A percentile compares a stretch with the other conserved stretches of the same genome.
These are phyloP conservation scores for Acanthamoeba triangularis DNA, from an alignment of 208 protist species.

Conservation along the genomic window DNA sequence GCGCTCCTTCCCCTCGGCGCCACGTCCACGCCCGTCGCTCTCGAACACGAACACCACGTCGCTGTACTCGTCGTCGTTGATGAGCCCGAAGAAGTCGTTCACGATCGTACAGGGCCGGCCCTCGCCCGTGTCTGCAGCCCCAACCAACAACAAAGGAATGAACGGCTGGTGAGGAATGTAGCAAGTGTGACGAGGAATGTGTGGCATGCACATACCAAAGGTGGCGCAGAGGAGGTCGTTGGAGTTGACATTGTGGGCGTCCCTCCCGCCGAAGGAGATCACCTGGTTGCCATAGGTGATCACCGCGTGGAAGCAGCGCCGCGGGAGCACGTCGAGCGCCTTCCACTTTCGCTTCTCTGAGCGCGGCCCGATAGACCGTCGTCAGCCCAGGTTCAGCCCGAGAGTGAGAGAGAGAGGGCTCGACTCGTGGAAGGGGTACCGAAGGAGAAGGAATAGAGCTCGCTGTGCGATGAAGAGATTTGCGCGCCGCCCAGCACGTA, in stretches of 20 bases:
- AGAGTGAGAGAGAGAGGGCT: neutral
- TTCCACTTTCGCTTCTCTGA: conserved; percentile 67
- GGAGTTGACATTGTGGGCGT: conserved; percentile 19
- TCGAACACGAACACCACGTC: conserved; percentile 63
- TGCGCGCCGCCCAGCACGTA: conserved; percentile 66
- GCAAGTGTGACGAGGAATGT: neutral
- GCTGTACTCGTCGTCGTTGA: conserved; percentile 58
- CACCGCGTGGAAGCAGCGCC: conserved; percentile 62
- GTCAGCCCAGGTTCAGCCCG: no score
- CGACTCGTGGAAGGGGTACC: neutral
- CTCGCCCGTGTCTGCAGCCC: conserved; percentile 68
- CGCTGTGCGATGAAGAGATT: conserved; percentile 17
- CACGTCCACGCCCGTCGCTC: neutral
- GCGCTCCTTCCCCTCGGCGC: neutral
- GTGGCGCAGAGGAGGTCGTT: conserved; percentile 64
- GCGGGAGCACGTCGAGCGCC: neutral
- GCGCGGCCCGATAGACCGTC: no score
- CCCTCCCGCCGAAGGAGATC: conserved; percentile 59
- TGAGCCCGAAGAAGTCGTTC: conserved; percentile 52
- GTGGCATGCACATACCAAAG: conserved; percentile 21
- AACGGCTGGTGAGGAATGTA: neutral
- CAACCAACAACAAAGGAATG: no score
- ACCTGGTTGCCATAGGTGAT: conserved; percentile 38
- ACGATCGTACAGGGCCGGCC: conserved; percentile 61
- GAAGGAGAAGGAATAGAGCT: conserved; percentile 66